Evolutionary conservation across 2,329 filamentous ascomycete genomes (phyloP), one percentile per base, ranked within the genome.

Genomic region (Colletotrichum godetiae): DNA sequence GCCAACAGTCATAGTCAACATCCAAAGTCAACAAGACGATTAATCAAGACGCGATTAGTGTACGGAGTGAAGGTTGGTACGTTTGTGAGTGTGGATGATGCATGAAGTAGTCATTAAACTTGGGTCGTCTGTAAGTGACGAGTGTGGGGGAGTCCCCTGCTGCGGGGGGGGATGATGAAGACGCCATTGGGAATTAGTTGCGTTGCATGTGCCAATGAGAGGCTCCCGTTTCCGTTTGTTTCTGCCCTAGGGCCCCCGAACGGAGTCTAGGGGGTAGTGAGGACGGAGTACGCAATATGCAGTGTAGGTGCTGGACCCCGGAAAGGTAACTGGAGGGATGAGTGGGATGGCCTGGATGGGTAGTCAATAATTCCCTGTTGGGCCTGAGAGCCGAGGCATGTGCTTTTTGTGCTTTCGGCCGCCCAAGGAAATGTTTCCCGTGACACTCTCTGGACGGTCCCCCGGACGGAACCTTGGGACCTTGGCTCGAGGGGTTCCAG

Each of bases 301-400:
- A n/a, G n/a, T 29, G 27, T 29, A 29, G 27, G 27, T 29, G 27
- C 27, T 29, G 27, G 27, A 29, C 27, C 27, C 27, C 27, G 27
- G 27, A 29, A 29, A 29, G 27, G 27, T 33, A 33, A 33, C 37
- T 42, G 4, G 4, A 10, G n/a, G 33, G 58, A 24, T 19, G 27
- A 27, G 31, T 22, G 56, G 49, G 68, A 61, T 69, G 35, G 37
- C 29, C n/a, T 35, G 42, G 7, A 7, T 19, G 60, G 56, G 15
- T 37, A 1, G 35, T 37, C 35, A 19, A 49, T 49, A 46, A 3
- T 49, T n/a, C 19, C 42, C n/a, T 19, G 42, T 49, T 49, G 42
- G 42, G 19, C 56, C 63, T 63, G 64, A 53, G 42, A 73, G 73
- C 73, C 73, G 73, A 74, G 73, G 73, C 73, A 74, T 69, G 69